A percentile compares a stretch with the other conserved stretches of the same genome.
phyloP scores from a whole-genome alignment of 139 green algal species.

The Coelastrella sp. region DNA sequence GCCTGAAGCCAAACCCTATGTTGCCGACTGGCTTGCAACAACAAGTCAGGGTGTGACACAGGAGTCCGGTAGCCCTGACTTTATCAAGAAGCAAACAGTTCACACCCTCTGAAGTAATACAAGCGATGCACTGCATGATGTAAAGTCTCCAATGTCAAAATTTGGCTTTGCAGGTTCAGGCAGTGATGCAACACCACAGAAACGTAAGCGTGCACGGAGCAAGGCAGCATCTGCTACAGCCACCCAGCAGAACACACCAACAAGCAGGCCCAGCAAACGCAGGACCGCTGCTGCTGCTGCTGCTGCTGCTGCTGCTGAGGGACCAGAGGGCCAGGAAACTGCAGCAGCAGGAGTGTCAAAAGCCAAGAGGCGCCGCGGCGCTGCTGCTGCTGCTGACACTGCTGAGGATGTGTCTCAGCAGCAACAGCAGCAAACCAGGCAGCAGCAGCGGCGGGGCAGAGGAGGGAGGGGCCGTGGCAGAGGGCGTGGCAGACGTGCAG shows the following conservation, averaged over 20 bases:
- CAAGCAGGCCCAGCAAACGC: neutral
- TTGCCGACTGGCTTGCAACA: no score
- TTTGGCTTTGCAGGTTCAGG: neutral
- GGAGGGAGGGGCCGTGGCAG: neutral
- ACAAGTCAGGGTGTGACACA: no score
- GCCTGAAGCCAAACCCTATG: no score
- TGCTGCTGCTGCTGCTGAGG: neutral
- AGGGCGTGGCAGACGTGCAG: neutral
- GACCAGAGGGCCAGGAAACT: neutral
- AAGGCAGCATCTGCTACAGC: constrained; percentile 12
- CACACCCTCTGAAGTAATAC: no score
- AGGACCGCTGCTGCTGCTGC: neutral
- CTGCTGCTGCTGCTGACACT: neutral
- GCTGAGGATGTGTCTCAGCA: neutral
- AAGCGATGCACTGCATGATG: no score
- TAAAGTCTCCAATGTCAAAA: no score
- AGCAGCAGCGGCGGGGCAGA: neutral
- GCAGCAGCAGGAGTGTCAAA: neutral
- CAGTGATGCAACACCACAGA: neutral
- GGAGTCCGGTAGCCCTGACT: no score
- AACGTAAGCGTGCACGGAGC: neutral
- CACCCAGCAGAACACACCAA: neutral
- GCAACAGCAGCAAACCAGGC: neutral
- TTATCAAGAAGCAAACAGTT: no score
- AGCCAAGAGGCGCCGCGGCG: neutral